Conservation (phyloP, 2,329 filamentous ascomycete genomes). For the Xylaria arbuscula region DNA sequence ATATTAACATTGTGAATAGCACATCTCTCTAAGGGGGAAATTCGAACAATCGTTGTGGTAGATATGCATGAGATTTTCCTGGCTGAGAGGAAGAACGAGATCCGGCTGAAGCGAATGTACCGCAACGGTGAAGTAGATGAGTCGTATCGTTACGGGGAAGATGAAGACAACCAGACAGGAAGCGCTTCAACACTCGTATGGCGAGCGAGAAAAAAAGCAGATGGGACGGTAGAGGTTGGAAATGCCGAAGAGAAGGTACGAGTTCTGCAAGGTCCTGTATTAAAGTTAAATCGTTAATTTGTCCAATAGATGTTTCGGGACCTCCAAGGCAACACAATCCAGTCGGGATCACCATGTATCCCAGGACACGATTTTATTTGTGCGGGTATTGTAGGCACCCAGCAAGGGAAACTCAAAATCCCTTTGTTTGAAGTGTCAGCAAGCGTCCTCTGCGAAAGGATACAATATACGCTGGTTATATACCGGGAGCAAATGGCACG, state of each 20-base stretch:
- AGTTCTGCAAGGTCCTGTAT: neutral
- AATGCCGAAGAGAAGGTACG: neutral
- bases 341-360: neutral
- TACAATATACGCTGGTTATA: neutral
- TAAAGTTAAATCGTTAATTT: neutral
- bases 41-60: neutral
- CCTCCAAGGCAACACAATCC: neutral
- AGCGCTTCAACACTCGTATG: constrained; percentile 4
- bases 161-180: constrained; percentile 4
- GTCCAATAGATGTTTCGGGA: constrained; percentile 7
- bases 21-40: neutral
- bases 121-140: neutral
- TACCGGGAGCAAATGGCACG: neutral
- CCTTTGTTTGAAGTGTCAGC: constrained; percentile 1
- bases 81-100: constrained; percentile 13
- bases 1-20: neutral
- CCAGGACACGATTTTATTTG: neutral
- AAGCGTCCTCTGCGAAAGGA: neutral
- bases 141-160: neutral
- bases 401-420: neutral
- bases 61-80: neutral
- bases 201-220: neutral
- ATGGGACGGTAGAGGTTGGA: neutral
- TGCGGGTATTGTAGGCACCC: neutral
- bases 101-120: neutral